These are phyloP conservation scores for Fusarium irregulare DNA, from an alignment of 2,329 filamentous ascomycete species.

Conservation along the genomic window DNA sequence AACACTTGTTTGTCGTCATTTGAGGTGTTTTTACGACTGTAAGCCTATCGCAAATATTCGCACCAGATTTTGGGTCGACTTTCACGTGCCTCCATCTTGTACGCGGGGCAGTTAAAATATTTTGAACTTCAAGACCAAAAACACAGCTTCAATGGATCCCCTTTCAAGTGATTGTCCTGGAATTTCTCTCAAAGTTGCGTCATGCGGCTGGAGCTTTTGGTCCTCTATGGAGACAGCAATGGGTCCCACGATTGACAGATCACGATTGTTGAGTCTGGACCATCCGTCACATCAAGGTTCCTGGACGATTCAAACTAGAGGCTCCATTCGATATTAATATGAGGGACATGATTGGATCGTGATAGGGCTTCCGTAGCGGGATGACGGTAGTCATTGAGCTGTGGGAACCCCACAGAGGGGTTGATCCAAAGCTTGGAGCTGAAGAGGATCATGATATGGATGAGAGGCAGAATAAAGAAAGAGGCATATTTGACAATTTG, in stretches of 20 bases:
- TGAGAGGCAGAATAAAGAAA: not conserved
- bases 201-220: conserved; percentile 21
- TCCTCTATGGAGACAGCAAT: conserved; percentile 28
- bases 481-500: not conserved
- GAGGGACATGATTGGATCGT: conserved; percentile 37
- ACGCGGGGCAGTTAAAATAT: not conserved
- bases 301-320: conserved; percentile 18
- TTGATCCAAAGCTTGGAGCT: conserved; percentile 13
- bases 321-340: conserved; percentile 38
- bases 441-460: conserved; percentile 22
- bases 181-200: conserved; percentile 21
- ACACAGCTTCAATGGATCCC: not conserved
- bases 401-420: conserved; percentile 40
- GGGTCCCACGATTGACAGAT: conserved; percentile 23
- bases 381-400: conserved; percentile 27
- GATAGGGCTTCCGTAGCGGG: conserved; percentile 16
- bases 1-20: not conserved
- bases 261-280: conserved; percentile 35
- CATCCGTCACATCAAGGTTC: conserved; percentile 29
- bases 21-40: not conserved
- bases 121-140: not conserved
- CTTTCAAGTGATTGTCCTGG: not conserved
- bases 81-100: not conserved
- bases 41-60: not conserved
- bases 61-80: not conserved